Evolutionary conservation across 495 filamentous ascomycete genomes (phyloP).

Genomic region (Talaromyces stipitatus): DNA sequence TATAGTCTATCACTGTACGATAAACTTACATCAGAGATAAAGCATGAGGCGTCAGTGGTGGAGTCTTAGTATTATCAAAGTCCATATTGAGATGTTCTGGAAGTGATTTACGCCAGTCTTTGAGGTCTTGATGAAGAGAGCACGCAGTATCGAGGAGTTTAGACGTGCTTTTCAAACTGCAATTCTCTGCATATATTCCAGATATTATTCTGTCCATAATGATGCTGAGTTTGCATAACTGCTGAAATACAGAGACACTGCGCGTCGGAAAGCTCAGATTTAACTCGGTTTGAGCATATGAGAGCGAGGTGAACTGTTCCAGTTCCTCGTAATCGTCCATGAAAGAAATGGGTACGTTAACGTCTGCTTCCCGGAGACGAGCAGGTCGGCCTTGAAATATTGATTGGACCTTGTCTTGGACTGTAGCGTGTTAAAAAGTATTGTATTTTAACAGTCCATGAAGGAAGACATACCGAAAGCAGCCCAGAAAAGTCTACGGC

Average conservation of each 20-base stretch:
- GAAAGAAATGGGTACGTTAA: constrained; percentile 23
- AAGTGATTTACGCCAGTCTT: constrained; percentile 10
- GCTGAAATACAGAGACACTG: constrained; percentile 18
- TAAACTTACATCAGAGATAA: constrained; percentile 7
- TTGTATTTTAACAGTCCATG: background rate
- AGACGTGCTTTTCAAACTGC: constrained; percentile 4
- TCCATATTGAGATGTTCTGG: constrained; percentile 10
- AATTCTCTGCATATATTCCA: constrained; percentile 11
- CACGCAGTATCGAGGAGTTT: constrained; percentile 7
- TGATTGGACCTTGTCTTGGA: constrained; percentile 23
- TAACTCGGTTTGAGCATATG: background rate
- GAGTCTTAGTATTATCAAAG: background rate
- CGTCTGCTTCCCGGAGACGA: constrained; percentile 19
- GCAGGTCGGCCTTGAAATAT: constrained; percentile 25
- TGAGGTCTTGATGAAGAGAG: constrained; percentile 9
- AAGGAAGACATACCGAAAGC: constrained; percentile 26
- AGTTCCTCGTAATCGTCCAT: constrained; percentile 26
- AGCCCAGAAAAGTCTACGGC: constrained; percentile 32
- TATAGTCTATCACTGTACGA: background rate
- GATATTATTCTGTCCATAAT: constrained; percentile 19
- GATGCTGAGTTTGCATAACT: constrained; percentile 16
- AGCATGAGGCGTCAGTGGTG: constrained; percentile 11
- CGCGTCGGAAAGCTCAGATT: constrained; percentile 9
- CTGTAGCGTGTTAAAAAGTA: background rate
- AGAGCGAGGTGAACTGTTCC: constrained; percentile 14